phyloP scores from a whole-genome alignment of 345 rosid species.

The Linum usitatissimum region DNA sequence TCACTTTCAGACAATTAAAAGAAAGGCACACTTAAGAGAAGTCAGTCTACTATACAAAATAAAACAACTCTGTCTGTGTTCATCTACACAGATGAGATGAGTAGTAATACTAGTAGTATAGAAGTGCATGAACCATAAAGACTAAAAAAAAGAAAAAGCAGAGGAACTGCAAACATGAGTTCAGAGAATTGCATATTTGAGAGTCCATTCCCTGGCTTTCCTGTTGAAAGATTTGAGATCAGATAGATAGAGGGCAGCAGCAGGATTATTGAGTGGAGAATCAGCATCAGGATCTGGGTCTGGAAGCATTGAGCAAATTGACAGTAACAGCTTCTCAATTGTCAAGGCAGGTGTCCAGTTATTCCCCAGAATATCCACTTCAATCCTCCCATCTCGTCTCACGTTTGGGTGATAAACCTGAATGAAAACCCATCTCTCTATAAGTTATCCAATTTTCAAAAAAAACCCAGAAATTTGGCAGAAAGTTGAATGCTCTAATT shows the following conservation, averaged over 20 bases:
- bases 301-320: constrained; percentile 12
- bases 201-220: constrained; percentile 12
- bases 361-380: constrained; percentile 5
- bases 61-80: too few species aligned
- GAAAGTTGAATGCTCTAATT: not conserved
- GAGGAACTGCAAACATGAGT: not conserved
- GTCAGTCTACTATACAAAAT: too few species aligned
- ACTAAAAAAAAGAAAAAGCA: too few species aligned
- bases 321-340: constrained; percentile 10
- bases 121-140: too few species aligned
- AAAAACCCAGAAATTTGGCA: too few species aligned
- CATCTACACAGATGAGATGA: too few species aligned
- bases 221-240: constrained; percentile 5
- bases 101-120: too few species aligned
- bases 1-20: too few species aligned
- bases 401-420: constrained; percentile 14
- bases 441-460: too few species aligned
- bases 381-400: constrained; percentile 6
- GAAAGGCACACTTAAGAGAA: too few species aligned
- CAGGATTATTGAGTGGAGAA: not conserved
- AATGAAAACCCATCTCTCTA: not conserved
- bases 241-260: not conserved
- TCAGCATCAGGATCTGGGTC: constrained; percentile 1
- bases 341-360: constrained; percentile 3
- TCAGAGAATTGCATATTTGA: constrained; percentile 7